Percentiles rank a stretch among this genome's conserved stretches.
These are phyloP conservation scores for Sideroxylon spinosum DNA, from an alignment of 179 eudicot species.

Conservation along the genomic window DNA sequence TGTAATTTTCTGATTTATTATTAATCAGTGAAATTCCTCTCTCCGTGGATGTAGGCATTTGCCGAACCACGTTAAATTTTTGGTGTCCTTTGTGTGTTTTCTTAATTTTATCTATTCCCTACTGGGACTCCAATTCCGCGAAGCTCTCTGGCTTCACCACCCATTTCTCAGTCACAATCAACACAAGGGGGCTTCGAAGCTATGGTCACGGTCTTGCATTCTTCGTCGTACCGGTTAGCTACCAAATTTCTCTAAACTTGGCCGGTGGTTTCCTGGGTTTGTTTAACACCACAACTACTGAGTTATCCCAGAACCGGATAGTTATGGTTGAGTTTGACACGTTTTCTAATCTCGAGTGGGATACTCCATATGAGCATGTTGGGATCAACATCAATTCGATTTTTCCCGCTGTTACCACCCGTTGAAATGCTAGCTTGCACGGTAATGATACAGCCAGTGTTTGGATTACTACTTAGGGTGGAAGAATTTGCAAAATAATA, in stretches of 20 bases:
- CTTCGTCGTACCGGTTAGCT: conserved; percentile 39
- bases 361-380: conserved; percentile 44
- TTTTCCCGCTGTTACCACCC: conserved; percentile 17
- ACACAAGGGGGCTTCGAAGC: conserved; percentile 11
- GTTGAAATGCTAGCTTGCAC: conserved; percentile 45
- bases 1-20: too few relatives aligned
- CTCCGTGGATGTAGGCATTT: too few relatives aligned
- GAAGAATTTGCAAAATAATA: too few relatives aligned
- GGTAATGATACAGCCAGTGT: conserved; percentile 35
- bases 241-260: conserved; percentile 42
- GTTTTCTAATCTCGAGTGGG: conserved; percentile 31
- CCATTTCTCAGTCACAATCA: conserved; percentile 34
- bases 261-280: conserved; percentile 51
- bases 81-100: too few relatives aligned
- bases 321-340: conserved; percentile 47
- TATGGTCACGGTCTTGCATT: conserved; percentile 41
- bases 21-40: too few relatives aligned
- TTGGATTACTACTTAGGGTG: conserved; percentile 44
- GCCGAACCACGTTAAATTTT: too few relatives aligned
- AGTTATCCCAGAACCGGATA: conserved; percentile 23
- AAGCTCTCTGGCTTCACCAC: conserved; percentile 36
- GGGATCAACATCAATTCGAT: conserved; percentile 48
- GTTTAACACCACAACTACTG: conserved; percentile 35
- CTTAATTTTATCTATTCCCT: too few relatives aligned
- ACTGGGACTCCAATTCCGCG: conserved; percentile 25